Evolutionary conservation across 2,329 filamentous ascomycete species (phyloP), one percentile per base, ranked within the genome.

Genomic region (Penicillium janthinellum): DNA sequence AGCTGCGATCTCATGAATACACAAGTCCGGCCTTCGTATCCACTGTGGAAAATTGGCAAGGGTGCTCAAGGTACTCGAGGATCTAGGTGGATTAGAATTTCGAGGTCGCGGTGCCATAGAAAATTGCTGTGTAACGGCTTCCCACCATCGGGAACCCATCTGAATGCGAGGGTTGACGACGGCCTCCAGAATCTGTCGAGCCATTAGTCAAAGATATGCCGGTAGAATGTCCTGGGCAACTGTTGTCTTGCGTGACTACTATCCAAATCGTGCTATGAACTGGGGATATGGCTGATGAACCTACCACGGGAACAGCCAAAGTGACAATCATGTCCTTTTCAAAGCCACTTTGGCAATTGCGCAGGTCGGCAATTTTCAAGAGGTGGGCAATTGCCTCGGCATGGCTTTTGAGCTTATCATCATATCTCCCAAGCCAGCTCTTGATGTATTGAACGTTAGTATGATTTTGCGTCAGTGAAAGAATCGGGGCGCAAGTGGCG

Each of bases 391-490:
- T 65, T 6, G 65, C 65, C 38, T 65, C 59, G 5, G 62, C 61
- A 42, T 70, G 68, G 14, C 60, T 58, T 22, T 60, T 62, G 3
- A 59, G 47, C 5, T 60, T 56, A 34, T 66, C 62, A 34, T 68
- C 63, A 3, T 59, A 56, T 44, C 48, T 61, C 10, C 63, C 63
- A 35, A 71, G 49, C 69, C 69, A 71, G 59, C 64, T 65, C 69
- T 71, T 20, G 12, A 14, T 51, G 10, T 22, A 25, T 25, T 25
- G 3, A 1, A 28, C 1, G 17, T 49, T 2, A 15, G 41, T 14
- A 44, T 50, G 8, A 56, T 10, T 2, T 31, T 8, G 28, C 5
- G 3, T 6, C 25, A 22, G 15, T 10, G 14, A 12, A 52, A 17
- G 15, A 44, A 41, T 14, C 3, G 14, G 15, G 5, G 14, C 31